A percentile compares a stretch with the other conserved stretches of the same genome.
phyloP scores from a whole-genome alignment of 2,329 filamentous ascomycete genomes.

The Alternaria consortialis region DNA sequence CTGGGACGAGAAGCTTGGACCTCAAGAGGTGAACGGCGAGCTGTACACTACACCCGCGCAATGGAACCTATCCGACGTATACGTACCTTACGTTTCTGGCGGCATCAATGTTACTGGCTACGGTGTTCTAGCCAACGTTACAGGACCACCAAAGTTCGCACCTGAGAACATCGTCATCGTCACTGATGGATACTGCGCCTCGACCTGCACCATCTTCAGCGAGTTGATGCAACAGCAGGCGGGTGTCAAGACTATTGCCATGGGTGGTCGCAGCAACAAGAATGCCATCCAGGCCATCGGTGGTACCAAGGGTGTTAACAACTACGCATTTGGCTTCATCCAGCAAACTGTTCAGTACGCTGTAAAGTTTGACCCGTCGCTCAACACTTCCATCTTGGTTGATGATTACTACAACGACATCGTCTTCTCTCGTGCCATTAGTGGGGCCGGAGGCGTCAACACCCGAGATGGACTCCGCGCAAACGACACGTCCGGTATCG shows the following conservation, averaged over 20 bases:
- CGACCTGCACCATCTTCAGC: slow-evolving; percentile 66
- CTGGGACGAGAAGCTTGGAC: slow-evolving; percentile 56
- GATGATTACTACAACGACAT: slow-evolving; percentile 38
- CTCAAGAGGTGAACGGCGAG: slow-evolving; percentile 52
- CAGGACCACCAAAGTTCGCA: slow-evolving; percentile 59
- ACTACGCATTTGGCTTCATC: slow-evolving; percentile 47
- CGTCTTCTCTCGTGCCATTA: slow-evolving; percentile 33
- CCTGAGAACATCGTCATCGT: slow-evolving; percentile 62
- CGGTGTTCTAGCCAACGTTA: slow-evolving; percentile 54
- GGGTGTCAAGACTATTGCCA: slow-evolving; percentile 62
- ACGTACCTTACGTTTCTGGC: slow-evolving; percentile 40
- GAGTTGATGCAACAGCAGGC: slow-evolving; percentile 64
- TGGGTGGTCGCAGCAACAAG: slow-evolving; percentile 59
- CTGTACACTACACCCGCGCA: slow-evolving; percentile 44
- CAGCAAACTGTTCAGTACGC: slow-evolving; percentile 36
- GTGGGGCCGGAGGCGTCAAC: slow-evolving; percentile 41
- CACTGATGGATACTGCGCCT: slow-evolving; percentile 68
- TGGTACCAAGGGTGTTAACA: slow-evolving; percentile 61
- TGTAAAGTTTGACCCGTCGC: slow-evolving; percentile 30
- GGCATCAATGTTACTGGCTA: slow-evolving; percentile 51
- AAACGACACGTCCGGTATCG: slow-evolving; percentile 43
- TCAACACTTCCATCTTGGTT: slow-evolving; percentile 38
- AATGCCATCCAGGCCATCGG: slow-evolving; percentile 64
- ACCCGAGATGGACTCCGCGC: slow-evolving; percentile 46
- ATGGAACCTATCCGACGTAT: slow-evolving; percentile 50